Percentiles rank a stretch among this genome's conserved stretches.
phyloP scores from a whole-genome alignment of 352 stramenopile genomes.

The Peronospora destructor region DNA sequence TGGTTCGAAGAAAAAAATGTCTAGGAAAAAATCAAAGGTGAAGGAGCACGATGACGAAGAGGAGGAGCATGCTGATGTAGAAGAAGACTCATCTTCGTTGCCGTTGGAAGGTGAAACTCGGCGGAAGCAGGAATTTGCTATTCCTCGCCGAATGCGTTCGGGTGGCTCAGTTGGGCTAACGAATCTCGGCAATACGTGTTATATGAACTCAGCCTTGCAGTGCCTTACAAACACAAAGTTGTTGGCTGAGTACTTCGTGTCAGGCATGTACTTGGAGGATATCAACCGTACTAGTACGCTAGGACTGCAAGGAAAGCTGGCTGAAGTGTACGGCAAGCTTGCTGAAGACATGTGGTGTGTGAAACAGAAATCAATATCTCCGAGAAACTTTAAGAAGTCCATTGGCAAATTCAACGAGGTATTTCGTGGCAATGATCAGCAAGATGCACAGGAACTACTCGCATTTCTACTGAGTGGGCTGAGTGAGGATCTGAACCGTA shows the following conservation, averaged over 20 bases:
- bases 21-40: conserved; percentile 38
- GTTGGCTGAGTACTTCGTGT: conserved; percentile 95
- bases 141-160: conserved; percentile 67
- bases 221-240: conserved; percentile 94
- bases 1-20: conserved; percentile 47
- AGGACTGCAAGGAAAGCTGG: conserved; percentile 91
- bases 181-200: conserved; percentile 94
- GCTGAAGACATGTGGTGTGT: conserved; percentile 94
- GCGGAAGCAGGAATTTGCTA: conserved; percentile 46
- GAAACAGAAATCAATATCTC: conserved; percentile 89
- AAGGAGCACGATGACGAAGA: conserved; percentile 33
- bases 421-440: conserved; percentile 96
- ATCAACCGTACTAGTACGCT: conserved; percentile 96
- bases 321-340: conserved; percentile 92
- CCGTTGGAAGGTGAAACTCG: conserved; percentile 51
- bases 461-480: conserved; percentile 94
- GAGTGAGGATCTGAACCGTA: conserved; percentile 97
- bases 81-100: conserved; percentile 31
- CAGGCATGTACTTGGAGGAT: conserved; percentile 86
- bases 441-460: conserved; percentile 97
- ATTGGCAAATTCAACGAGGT: conserved; percentile 93
- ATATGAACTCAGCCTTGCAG: conserved; percentile 92
- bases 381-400: conserved; percentile 90
- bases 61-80: conserved; percentile 29
- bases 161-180: conserved; percentile 70